A percentile compares a stretch with the other conserved stretches of the same genome.
Conservation (phyloP, 352 stramenopile genomes). For the Phytophthora hibernalis region DNA sequence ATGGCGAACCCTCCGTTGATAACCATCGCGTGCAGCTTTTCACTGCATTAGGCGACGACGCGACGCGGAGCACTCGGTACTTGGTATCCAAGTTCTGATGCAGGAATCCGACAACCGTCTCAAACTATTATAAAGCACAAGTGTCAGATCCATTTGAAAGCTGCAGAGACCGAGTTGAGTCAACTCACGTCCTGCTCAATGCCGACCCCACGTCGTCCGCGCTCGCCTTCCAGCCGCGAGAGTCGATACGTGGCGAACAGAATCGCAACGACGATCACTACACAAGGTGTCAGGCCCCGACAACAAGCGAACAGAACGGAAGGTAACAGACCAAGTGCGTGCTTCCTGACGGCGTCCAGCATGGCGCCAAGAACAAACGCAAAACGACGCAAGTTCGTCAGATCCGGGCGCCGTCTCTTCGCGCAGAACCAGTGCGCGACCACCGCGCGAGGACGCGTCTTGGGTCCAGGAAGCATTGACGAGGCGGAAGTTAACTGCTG, state of each 20-base stretch:
- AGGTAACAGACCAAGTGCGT: conserved; percentile 25
- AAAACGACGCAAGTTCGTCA: no score
- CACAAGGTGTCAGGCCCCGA: neutral
- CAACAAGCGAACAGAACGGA: neutral
- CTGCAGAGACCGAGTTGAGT: neutral
- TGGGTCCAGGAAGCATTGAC: conserved; percentile 11
- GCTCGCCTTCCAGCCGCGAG: conserved; percentile 57
- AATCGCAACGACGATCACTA: conserved; percentile 69
- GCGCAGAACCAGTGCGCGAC: conserved; percentile 16
- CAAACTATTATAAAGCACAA: conserved; percentile 51
- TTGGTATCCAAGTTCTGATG: conserved; percentile 47
- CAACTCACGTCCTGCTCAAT: conserved; percentile 52
- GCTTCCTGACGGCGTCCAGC: conserved; percentile 42
- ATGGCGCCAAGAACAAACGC: no score
- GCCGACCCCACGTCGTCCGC: conserved; percentile 27
- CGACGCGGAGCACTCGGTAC: conserved; percentile 66
- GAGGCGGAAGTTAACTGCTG: conserved; percentile 18
- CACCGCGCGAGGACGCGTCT: conserved; percentile 3
- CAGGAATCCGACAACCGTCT: conserved; percentile 49
- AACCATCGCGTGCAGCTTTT: conserved; percentile 51
- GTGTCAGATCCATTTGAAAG: neutral
- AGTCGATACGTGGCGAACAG: conserved; percentile 70
- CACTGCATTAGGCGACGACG: conserved; percentile 18
- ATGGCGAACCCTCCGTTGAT: conserved; percentile 60
- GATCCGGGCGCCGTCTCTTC: no score